A percentile compares a stretch with the other conserved stretches of the same genome.
Evolutionary conservation across 163 green algal genomes (phyloP).

Genomic region (Scenedesmus sp.): DNA sequence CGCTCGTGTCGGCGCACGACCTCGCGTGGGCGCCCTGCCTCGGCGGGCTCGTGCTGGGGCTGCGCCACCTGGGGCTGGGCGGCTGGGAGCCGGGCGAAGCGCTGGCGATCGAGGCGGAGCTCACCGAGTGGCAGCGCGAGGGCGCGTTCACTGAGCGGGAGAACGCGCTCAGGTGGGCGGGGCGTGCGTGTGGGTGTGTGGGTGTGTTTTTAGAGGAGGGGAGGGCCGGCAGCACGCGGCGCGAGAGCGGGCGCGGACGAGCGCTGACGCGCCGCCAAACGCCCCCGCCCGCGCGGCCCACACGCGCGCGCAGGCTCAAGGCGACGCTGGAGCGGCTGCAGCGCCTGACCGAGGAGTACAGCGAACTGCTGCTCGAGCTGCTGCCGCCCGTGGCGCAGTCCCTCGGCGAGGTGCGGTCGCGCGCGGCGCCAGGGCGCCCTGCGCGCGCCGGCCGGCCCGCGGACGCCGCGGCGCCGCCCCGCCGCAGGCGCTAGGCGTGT

Average conservation of each 20-base stretch:
- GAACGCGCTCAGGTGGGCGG: slow-evolving; percentile 71
- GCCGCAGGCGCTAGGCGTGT: slow-evolving; percentile 79
- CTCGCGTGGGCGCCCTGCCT: slow-evolving; percentile 76
- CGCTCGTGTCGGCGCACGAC: slow-evolving; percentile 64
- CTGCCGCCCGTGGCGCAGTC: slow-evolving; percentile 57
- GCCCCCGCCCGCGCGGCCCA: too few relatives aligned
- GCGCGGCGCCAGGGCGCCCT: too few relatives aligned
- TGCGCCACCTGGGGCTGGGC: slow-evolving; percentile 87
- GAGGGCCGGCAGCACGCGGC: too few relatives aligned
- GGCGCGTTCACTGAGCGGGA: slow-evolving; percentile 56
- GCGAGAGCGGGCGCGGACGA: too few relatives aligned
- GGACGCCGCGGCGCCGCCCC: too few relatives aligned
- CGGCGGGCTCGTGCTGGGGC: slow-evolving; percentile 76
- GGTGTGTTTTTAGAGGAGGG: too few relatives aligned
- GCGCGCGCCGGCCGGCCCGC: too few relatives aligned
- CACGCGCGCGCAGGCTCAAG: slow-evolving; percentile 71
- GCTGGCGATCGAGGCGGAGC: slow-evolving; percentile 88
- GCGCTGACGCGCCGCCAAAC: too few relatives aligned
- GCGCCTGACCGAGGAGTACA: slow-evolving; percentile 82
- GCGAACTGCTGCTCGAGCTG: slow-evolving; percentile 75
- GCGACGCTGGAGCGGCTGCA: slow-evolving; percentile 85
- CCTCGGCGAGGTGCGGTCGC: slow-evolving; percentile 72
- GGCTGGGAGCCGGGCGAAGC: slow-evolving; percentile 82
- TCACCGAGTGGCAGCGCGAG: slow-evolving; percentile 72
- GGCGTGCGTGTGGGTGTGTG: too few relatives aligned